A percentile compares a stretch with the other conserved stretches of the same genome.
Conservation (phyloP, 2,329 filamentous ascomycete genomes). For the Ascomycota sp. region DNA sequence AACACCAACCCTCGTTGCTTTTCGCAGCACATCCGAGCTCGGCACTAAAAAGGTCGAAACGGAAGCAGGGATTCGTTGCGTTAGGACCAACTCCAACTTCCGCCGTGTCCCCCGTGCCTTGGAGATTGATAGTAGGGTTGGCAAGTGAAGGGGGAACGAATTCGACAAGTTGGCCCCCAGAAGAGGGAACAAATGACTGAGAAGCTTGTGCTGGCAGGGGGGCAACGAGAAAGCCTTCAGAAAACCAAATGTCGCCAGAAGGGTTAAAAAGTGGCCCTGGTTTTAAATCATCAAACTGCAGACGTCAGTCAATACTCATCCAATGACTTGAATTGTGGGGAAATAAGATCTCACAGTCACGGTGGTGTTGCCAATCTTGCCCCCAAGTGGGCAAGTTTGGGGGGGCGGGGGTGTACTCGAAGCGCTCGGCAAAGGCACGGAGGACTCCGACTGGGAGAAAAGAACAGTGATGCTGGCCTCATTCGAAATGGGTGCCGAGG, state of each 20-base stretch:
- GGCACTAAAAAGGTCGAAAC: constrained; percentile 18
- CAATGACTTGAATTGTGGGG: not conserved
- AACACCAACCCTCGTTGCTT: constrained; percentile 15
- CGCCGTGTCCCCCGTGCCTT: constrained; percentile 13
- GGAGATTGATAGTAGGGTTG: constrained; percentile 4
- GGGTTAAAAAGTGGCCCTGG: constrained; percentile 18
- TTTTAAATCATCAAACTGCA: constrained; percentile 16
- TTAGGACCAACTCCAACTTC: constrained; percentile 19
- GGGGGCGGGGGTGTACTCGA: constrained; percentile 3
- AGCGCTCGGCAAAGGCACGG: not conserved
- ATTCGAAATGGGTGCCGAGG: not conserved
- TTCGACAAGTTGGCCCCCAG: constrained; percentile 17
- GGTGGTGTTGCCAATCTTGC: constrained; percentile 15
- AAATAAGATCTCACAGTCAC: constrained; percentile 12
- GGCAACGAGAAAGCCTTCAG: constrained; percentile 17
- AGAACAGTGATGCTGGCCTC: not conserved
- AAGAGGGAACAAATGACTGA: constrained; percentile 15
- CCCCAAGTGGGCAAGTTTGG: constrained; percentile 9
- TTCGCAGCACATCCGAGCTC: constrained; percentile 16
- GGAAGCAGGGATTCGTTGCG: constrained; percentile 14
- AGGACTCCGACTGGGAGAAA: not conserved
- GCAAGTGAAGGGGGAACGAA: constrained; percentile 16
- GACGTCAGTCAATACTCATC: constrained; percentile 3
- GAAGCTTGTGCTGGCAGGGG: constrained; percentile 12
- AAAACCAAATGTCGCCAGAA: constrained; percentile 18